Evolutionary conservation across 2,329 filamentous ascomycete genomes (phyloP).

Genomic region (Penicillium paneum): DNA sequence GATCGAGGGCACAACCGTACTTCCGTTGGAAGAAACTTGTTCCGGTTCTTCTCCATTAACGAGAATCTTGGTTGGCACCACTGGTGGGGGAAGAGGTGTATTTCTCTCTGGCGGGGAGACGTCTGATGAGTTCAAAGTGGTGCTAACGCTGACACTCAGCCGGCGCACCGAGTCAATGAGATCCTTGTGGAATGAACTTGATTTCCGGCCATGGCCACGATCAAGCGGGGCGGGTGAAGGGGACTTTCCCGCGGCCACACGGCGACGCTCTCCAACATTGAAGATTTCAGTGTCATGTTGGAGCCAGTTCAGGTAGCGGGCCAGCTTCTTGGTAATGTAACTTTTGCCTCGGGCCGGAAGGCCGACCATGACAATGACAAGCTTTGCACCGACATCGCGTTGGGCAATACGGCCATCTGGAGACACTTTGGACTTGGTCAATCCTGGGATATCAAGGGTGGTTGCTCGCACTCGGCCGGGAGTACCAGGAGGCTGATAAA

Average conservation of each 20-base stretch:
- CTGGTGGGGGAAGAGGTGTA: constrained; percentile 38
- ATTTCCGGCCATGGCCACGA: constrained; percentile 9
- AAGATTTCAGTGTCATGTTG: constrained; percentile 96
- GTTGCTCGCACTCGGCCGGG: constrained; percentile 82
- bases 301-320: constrained; percentile 92
- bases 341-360: constrained; percentile 93
- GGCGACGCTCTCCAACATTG: constrained; percentile 90
- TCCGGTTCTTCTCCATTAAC: constrained; percentile 54
- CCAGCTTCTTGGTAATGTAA: constrained; percentile 97
- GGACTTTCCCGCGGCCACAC: constrained; percentile 65
- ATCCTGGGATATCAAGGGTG: constrained; percentile 91
- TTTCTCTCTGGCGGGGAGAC: constrained; percentile 25
- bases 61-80: constrained; percentile 53
- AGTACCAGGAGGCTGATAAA: constrained; percentile 49
- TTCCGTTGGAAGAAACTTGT: constrained; percentile 18
- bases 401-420: constrained; percentile 92
- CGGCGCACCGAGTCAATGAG: constrained; percentile 45
- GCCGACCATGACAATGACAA: constrained; percentile 98
- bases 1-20: constrained; percentile 26
- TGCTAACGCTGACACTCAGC: constrained; percentile 41
- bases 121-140: constrained; percentile 24
- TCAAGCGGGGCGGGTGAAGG: constrained; percentile 26
- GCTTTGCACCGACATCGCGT: constrained; percentile 90
- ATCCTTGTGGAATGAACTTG: constrained; percentile 38
- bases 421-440: constrained; percentile 92